Percentiles rank a stretch among this genome's conserved stretches.
Conservation (phyloP, 352 stramenopile species). For the Pythium volutum region DNA sequence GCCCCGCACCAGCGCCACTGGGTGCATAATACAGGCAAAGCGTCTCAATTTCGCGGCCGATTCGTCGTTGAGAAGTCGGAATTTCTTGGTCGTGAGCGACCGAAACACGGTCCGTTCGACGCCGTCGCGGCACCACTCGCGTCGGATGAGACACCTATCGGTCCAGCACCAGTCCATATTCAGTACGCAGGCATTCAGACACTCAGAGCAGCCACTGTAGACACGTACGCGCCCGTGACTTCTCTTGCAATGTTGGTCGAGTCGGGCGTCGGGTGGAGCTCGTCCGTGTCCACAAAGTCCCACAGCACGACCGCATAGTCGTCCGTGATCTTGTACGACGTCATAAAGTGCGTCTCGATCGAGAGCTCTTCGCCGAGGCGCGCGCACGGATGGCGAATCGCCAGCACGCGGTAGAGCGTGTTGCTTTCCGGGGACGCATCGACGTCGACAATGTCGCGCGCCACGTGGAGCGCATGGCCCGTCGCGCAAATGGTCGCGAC, state of each 20-base stretch:
- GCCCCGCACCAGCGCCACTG: not conserved
- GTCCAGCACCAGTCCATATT: not conserved
- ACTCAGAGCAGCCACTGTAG: too few species aligned
- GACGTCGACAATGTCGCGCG: not conserved
- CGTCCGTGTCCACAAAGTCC: conserved; percentile 38
- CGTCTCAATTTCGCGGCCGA: not conserved
- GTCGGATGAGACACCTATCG: conserved; percentile 13
- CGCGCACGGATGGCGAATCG: not conserved
- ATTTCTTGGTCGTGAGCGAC: not conserved
- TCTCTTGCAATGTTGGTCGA: conserved; percentile 32
- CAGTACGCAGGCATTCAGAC: not conserved
- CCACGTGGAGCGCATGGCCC: not conserved
- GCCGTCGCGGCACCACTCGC: conserved; percentile 11
- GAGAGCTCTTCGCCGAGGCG: not conserved
- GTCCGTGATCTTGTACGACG: conserved; percentile 27
- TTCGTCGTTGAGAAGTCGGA: not conserved
- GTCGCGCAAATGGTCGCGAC: not conserved
- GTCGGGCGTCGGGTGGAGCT: conserved; percentile 27
- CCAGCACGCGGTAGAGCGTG: conserved; percentile 4
- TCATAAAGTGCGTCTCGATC: conserved; percentile 25
- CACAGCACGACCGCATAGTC: conserved; percentile 36
- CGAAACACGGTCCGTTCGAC: conserved; percentile 8
- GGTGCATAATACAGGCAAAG: not conserved
- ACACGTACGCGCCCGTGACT: conserved; percentile 34
- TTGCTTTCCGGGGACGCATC: not conserved